phyloP scores from a whole-genome alignment of 148 eudicot species.

The Suaeda aralocaspica region DNA sequence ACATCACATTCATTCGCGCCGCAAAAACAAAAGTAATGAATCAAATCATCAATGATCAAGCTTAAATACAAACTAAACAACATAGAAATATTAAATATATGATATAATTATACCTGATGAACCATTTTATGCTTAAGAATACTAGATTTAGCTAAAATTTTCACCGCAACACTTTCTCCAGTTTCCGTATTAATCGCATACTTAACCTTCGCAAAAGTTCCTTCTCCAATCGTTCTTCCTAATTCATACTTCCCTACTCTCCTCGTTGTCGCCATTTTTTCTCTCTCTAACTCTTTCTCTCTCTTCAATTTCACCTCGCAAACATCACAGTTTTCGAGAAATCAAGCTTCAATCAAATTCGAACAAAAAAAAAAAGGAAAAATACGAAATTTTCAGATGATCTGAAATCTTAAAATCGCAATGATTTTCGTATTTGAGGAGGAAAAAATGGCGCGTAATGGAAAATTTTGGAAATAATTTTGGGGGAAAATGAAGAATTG shows the following conservation, averaged over 20 bases:
- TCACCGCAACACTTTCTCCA: constrained; percentile 75
- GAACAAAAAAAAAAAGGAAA: too few species aligned
- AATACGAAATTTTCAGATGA: constrained; percentile 7
- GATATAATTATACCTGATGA: constrained; percentile 79
- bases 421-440: neutral
- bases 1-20: neutral
- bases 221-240: constrained; percentile 82
- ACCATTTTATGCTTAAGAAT: constrained; percentile 88
- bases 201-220: constrained; percentile 83
- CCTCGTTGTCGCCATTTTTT: constrained; percentile 34
- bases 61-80: neutral
- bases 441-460: neutral
- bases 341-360: neutral
- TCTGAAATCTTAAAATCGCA: neutral
- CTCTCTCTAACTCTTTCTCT: constrained; percentile 17
- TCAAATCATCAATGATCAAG: neutral
- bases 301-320: neutral
- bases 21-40: neutral
- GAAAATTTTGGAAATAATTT: neutral
- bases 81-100: neutral
- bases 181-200: constrained; percentile 64
- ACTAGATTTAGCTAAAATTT: constrained; percentile 71
- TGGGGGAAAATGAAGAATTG: neutral
- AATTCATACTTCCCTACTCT: constrained; percentile 82
- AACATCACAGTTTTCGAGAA: neutral